Evolutionary conservation across 768 basidiomycete species (phyloP).

Genomic region (Lentinula boryana): DNA sequence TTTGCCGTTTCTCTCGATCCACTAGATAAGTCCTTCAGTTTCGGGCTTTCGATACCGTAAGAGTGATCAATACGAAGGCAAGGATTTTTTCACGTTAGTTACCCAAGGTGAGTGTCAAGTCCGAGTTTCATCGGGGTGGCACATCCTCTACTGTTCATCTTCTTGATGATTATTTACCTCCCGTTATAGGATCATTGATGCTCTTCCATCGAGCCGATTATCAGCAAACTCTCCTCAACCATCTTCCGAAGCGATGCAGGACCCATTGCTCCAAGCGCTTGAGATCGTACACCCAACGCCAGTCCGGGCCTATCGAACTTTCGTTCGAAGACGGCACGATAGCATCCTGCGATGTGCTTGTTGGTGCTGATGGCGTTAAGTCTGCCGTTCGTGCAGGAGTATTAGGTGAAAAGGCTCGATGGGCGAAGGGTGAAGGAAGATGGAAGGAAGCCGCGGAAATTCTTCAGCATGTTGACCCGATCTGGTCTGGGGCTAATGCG

Average conservation of each 20-base stretch:
- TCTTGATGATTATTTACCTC: background rate
- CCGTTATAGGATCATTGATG: constrained; percentile 39
- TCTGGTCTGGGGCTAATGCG: constrained; percentile 53
- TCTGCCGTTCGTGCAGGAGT: constrained; percentile 24
- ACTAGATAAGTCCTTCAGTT: constrained; percentile 26
- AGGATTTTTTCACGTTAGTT: constrained; percentile 46
- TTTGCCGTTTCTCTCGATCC: background rate
- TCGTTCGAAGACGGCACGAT: constrained; percentile 57
- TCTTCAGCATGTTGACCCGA: constrained; percentile 39
- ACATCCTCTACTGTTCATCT: background rate
- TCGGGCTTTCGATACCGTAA: constrained; percentile 51
- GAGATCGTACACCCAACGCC: constrained; percentile 43
- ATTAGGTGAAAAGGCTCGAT: constrained; percentile 29
- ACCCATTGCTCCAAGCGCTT: constrained; percentile 55
- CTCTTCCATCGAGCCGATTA: constrained; percentile 65
- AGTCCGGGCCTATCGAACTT: constrained; percentile 37
- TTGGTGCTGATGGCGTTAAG: constrained; percentile 18
- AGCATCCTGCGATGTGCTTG: constrained; percentile 56
- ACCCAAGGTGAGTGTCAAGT: constrained; percentile 42
- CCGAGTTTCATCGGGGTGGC: constrained; percentile 9
- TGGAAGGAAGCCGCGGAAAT: constrained; percentile 32
- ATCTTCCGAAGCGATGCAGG: constrained; percentile 38
- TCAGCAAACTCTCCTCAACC: constrained; percentile 48
- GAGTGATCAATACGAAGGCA: constrained; percentile 50
- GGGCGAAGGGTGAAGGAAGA: constrained; percentile 27